Evolutionary conservation across 225 moss, liverwort and hornwort species (phyloP), one percentile per base, ranked within the genome.

Genomic region (Asterella californica): DNA sequence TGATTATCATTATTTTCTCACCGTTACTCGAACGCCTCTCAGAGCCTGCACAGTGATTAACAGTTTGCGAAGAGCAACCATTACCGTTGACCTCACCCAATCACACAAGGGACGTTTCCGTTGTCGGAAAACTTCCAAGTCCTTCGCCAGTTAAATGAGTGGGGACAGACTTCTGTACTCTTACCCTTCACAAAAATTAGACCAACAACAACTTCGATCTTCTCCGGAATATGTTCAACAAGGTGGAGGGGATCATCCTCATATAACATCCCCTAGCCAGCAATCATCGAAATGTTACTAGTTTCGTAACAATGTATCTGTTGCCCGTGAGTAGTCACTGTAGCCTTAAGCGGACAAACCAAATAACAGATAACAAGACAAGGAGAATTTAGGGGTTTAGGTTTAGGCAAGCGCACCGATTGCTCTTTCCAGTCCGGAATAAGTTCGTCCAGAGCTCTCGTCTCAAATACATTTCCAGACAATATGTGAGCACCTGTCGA

Each of bases 371-470:
- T 14, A 25, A 10, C 1, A 46, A 21, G 24, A 25, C 15, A 21
- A 72, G 25, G 72, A 72, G 72, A 66, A 47, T 5, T 22, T 12
- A 50, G 50, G 7, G 7, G 3, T 42, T 42, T 42, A 42, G 15
- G 25, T 9, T 24, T 57, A 22, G 70, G 54, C 24, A 80, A 66
- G 79, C 74, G 49, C 85, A 92, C 94, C 47, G 85, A 85, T 88
- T 90, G 91, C 78, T 92, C 86, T 82, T 89, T 92, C 94, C 94
- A 94, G 77, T 91, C 86, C 2, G 94, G 94, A 42, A 92, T 82
- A n/a, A 94, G 89, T 85, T 94, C 94, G 80, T 85, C 83, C 66
- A 94, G 82, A 25, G 89, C 85, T 84, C 89, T 86, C 14, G 91
- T 84, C 83, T 94, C 94, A 60, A 82, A 89, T 19, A 92, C 90